Evolutionary conservation across 2,329 filamentous ascomycete genomes (phyloP), one percentile per base, ranked within the genome.

Genomic region (Orbilia javanica): DNA sequence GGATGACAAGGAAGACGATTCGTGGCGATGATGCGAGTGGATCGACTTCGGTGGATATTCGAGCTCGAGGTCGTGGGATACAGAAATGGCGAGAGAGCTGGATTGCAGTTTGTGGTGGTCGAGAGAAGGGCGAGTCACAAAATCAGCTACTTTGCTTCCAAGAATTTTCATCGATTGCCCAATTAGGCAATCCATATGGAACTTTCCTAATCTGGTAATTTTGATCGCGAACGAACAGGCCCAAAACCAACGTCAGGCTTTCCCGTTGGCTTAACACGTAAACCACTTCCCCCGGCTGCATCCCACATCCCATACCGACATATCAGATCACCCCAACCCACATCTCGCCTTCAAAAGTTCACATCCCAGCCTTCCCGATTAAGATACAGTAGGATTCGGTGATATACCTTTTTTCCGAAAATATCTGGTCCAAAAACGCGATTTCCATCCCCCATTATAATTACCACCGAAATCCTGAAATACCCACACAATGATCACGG

Each of bases 401-500:
- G 36, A 39, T 39, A 39, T 39, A 39, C n/a, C 13, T 2, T 11
- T 2, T 11, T 2, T 44, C 42, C n/a, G 15, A 44, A 44, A 5
- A 8, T 3, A 15, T 2, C 4, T 39, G 13, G 8, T 39, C 36
- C 13, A 39, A 39, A n/a, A 15, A 39, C 36, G 36, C 36, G 36
- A 39, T 39, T 15, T 3, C 11, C 3, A 15, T 39, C 11, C 36
- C 29, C 29, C n/a, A 2, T 2, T 44, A 18, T 44, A n/a, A n/a
- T n/a, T 44, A 7, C 18, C n/a, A 1, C 39, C 1, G 15, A 44
- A 44, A 5, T 2, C 5, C 42, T 8, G n/a, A 44, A 44, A 44
- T 18, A 20, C 8, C 42, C 42, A 44, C 87, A 92, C 82, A 60
- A 99, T 99, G 96, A 98, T 99, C 84, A 92, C 94, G 84, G 96